Evolutionary conservation across 2,329 filamentous ascomycete species (phyloP).

Genomic region (Pestalotiopsis sp.): DNA sequence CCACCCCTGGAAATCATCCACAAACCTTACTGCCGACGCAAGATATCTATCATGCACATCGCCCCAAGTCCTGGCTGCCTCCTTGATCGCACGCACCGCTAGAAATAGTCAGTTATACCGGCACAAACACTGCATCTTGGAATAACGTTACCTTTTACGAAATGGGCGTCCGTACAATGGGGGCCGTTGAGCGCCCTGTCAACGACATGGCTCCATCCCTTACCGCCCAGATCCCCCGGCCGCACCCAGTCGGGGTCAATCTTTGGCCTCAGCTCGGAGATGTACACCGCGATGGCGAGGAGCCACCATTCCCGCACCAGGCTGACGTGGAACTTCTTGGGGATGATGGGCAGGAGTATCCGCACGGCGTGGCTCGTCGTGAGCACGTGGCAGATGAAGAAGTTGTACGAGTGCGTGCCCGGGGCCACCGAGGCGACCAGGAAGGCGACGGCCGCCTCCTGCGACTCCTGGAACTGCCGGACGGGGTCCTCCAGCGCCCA

Average conservation of each 20-base stretch:
- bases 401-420: constrained; percentile 72
- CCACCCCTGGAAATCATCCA: constrained; percentile 75
- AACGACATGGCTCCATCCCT: constrained; percentile 77
- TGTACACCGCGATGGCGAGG: constrained; percentile 76
- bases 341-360: constrained; percentile 79
- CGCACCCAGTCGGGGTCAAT: constrained; percentile 69
- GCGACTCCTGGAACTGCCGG: constrained; percentile 75
- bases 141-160: constrained; percentile 70
- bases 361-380: constrained; percentile 87
- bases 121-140: neutral
- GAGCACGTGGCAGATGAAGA: constrained; percentile 80
- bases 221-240: constrained; percentile 60
- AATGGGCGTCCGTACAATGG: constrained; percentile 77
- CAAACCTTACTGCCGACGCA: constrained; percentile 70
- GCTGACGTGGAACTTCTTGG: constrained; percentile 69
- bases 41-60: constrained; percentile 69
- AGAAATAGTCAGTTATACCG: constrained; percentile 17
- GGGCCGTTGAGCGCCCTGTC: constrained; percentile 70
- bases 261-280: constrained; percentile 72
- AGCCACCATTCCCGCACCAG: constrained; percentile 91
- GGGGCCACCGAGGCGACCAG: constrained; percentile 62
- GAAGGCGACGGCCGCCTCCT: constrained; percentile 63
- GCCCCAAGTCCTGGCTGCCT: constrained; percentile 74
- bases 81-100: constrained; percentile 75
- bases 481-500: constrained; percentile 74